Percentiles rank a stretch among this genome's conserved stretches.
Conservation (phyloP, 2,329 filamentous ascomycete species). For the Ilyonectria robusta region DNA sequence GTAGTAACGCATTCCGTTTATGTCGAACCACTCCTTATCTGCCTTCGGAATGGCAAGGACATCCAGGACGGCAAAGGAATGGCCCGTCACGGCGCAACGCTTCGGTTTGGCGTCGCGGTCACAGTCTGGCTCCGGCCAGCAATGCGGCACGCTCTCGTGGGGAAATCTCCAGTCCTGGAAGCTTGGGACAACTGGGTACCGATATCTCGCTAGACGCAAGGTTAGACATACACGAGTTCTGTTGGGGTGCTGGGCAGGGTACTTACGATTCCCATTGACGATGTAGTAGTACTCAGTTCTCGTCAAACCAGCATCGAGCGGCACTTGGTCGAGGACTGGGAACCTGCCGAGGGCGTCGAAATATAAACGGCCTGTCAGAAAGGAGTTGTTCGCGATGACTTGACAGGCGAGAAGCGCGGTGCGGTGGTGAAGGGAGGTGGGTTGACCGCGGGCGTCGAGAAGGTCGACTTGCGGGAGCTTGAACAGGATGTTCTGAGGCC, state of each 20-base stretch:
- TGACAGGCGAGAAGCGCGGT: conserved; percentile 37
- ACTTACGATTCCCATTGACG: neutral
- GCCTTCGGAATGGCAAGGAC: neutral
- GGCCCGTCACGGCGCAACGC: neutral
- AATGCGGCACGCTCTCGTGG: neutral
- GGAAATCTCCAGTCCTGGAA: neutral
- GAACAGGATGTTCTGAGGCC: conserved; percentile 37
- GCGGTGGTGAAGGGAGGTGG: conserved; percentile 30
- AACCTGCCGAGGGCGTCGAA: conserved; percentile 5
- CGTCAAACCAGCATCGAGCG: neutral
- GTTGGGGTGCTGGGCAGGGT: neutral
- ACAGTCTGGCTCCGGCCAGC: neutral
- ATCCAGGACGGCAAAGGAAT: neutral
- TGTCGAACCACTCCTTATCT: neutral
- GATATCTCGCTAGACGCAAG: neutral
- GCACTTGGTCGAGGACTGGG: neutral
- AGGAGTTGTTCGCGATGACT: conserved; percentile 39
- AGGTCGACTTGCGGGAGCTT: conserved; percentile 39
- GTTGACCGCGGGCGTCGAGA: neutral
- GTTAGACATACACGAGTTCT: neutral
- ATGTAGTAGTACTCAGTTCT: neutral
- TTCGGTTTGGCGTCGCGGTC: neutral
- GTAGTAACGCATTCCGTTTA: neutral
- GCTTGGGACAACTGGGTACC: neutral
- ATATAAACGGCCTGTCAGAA: conserved; percentile 15